A percentile compares a stretch with the other conserved stretches of the same genome.
Conservation (phyloP, 805 yeast species). For the Wickerhamomyces sydowiorum region DNA sequence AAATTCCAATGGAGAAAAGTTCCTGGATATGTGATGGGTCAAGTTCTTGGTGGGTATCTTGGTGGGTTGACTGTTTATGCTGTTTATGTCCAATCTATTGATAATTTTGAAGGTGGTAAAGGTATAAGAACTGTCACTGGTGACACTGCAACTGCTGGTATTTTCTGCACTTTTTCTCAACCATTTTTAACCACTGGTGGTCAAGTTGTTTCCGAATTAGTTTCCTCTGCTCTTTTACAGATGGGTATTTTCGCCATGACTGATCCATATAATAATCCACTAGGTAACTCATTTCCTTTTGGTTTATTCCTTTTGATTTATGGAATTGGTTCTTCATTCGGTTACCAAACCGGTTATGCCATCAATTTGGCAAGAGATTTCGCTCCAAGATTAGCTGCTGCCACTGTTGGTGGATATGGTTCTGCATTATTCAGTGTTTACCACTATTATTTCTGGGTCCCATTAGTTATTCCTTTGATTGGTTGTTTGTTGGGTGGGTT, state of each 20-base stretch:
- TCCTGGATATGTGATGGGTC: slow-evolving; percentile 39
- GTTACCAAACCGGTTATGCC: slow-evolving; percentile 51
- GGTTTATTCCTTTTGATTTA: slow-evolving; percentile 39
- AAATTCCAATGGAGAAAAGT: slow-evolving; percentile 46
- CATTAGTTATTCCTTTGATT: slow-evolving; percentile 42
- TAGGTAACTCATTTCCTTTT: slow-evolving; percentile 41
- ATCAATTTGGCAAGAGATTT: slow-evolving; percentile 50
- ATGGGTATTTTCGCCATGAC: slow-evolving; percentile 44
- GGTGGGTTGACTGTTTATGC: slow-evolving; percentile 43
- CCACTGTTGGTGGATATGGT: slow-evolving; percentile 39
- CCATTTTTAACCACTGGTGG: slow-evolving; percentile 34
- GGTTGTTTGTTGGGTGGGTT: slow-evolving; percentile 45
- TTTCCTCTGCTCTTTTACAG: slow-evolving; percentile 39
- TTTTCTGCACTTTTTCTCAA: slow-evolving; percentile 42
- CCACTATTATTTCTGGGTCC: slow-evolving; percentile 47
- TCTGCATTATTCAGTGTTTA: slow-evolving; percentile 32
- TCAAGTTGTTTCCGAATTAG: slow-evolving; percentile 42
- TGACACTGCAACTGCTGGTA: slow-evolving; percentile 32
- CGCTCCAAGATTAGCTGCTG: slow-evolving; percentile 46
- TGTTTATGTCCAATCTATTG: slow-evolving; percentile 35
- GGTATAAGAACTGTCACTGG: slow-evolving; percentile 22
- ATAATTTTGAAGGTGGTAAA: slow-evolving; percentile 29
- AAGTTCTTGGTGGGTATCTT: slow-evolving; percentile 41
- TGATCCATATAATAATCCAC: slow-evolving; percentile 43
- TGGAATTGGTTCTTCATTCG: slow-evolving; percentile 41